These are phyloP conservation scores for Acorus calamus DNA, from an alignment of 106 monocot species.

Conservation along the genomic window DNA sequence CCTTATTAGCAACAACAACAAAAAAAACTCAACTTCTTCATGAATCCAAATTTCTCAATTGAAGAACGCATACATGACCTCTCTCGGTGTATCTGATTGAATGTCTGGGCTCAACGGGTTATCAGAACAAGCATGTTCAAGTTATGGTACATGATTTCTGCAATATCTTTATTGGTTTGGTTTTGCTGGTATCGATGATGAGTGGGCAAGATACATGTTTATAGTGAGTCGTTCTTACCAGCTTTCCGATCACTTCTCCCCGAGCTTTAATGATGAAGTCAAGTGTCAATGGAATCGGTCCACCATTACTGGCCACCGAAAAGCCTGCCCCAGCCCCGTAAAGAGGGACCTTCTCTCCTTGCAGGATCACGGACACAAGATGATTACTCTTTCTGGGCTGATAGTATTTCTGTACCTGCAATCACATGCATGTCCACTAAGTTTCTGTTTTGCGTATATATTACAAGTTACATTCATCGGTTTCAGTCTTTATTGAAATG, in stretches of 20 bases:
- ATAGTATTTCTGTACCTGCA: constrained; percentile 72
- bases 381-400: constrained; percentile 73
- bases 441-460: neutral
- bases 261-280: constrained; percentile 49
- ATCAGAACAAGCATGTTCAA: too few species aligned
- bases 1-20: too few species aligned
- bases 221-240: constrained; percentile 65
- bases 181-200: constrained; percentile 37
- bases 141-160: constrained; percentile 34
- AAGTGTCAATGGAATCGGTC: constrained; percentile 55
- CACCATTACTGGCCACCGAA: constrained; percentile 32
- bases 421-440: neutral
- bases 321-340: constrained; percentile 83
- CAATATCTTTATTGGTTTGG: constrained; percentile 47
- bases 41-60: too few species aligned
- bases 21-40: too few species aligned
- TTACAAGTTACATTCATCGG: too few species aligned
- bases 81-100: too few species aligned
- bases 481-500: too few species aligned
- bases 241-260: constrained; percentile 75
- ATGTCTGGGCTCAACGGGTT: too few species aligned
- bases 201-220: constrained; percentile 44
- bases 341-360: constrained; percentile 78
- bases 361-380: constrained; percentile 33
- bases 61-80: too few species aligned